Percentiles rank a stretch among this genome's conserved stretches.
Conservation (phyloP, 495 filamentous ascomycete species). For the Penicillium nucicola region DNA sequence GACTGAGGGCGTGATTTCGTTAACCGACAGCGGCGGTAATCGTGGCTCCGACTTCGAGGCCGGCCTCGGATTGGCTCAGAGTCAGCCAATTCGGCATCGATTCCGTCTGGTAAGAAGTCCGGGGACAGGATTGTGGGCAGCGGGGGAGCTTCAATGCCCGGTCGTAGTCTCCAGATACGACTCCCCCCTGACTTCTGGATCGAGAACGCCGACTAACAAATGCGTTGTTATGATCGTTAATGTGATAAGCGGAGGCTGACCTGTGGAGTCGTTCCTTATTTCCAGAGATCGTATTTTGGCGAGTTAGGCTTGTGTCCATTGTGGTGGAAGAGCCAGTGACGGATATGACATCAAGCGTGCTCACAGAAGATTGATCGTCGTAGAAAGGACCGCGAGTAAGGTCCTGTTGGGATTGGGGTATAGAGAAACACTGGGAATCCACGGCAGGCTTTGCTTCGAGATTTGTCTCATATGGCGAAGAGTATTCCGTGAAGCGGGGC, state of each 20-base stretch:
- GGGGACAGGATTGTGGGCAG: slow-evolving; percentile 21
- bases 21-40: slow-evolving; percentile 20
- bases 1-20: slow-evolving; percentile 16
- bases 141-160: slow-evolving; percentile 14
- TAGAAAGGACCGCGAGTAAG: slow-evolving; percentile 8
- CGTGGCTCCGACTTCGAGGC: slow-evolving; percentile 29
- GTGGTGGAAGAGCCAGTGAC: slow-evolving; percentile 3
- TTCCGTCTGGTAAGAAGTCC: slow-evolving; percentile 5
- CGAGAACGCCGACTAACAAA: slow-evolving; percentile 8
- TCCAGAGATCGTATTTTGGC: not conserved
- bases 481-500: slow-evolving; percentile 24
- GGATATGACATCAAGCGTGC: not conserved
- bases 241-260: slow-evolving; percentile 13
- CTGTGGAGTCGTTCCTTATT: slow-evolving; percentile 1
- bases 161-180: slow-evolving; percentile 17
- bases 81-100: not conserved
- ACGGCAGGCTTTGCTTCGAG: not conserved
- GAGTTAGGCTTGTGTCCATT: slow-evolving; percentile 2
- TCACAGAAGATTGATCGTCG: slow-evolving; percentile 11
- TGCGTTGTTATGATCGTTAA: not conserved
- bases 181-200: slow-evolving; percentile 14
- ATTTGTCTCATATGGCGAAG: not conserved
- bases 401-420: not conserved
- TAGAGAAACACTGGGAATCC: not conserved
- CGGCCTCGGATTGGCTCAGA: slow-evolving; percentile 26